Evolutionary conservation across 768 basidiomycete genomes (phyloP).

Genomic region (Tylopilus cervinicoccineus): DNA sequence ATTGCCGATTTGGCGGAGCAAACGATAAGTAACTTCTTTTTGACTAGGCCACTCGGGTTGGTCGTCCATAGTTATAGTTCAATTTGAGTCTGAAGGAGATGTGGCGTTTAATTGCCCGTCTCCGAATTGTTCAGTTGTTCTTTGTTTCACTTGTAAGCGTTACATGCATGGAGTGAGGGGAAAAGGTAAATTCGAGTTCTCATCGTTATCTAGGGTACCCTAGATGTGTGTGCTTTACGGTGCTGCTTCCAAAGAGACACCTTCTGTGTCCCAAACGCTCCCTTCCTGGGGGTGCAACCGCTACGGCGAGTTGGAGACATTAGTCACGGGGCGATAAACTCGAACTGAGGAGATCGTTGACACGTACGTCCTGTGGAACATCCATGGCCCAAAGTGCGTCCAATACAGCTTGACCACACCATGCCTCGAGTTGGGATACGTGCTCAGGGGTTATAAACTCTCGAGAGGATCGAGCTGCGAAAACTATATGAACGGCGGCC

Average conservation of each 20-base stretch:
- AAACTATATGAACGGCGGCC: constrained; percentile 80
- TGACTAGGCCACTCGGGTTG: background rate
- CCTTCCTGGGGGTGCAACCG: constrained; percentile 49
- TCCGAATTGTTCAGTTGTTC: background rate
- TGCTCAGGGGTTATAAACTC: constrained; percentile 73
- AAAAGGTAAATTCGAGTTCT: constrained; percentile 1
- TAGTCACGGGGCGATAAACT: background rate
- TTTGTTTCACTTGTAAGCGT: background rate
- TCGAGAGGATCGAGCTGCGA: constrained; percentile 67
- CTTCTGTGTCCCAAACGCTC: constrained; percentile 50
- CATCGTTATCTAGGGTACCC: background rate
- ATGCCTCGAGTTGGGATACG: constrained; percentile 56
- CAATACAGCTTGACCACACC: constrained; percentile 58
- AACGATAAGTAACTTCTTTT: constrained; percentile 1
- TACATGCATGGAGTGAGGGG: background rate
- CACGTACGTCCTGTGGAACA: constrained; percentile 48
- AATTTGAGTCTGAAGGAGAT: constrained; percentile 15
- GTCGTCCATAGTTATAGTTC: constrained; percentile 4
- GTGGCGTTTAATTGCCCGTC: constrained; percentile 23
- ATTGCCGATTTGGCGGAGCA: background rate
- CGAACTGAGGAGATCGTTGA: background rate
- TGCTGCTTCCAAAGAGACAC: constrained; percentile 1
- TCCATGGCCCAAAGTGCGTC: constrained; percentile 48
- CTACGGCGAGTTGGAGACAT: constrained; percentile 30
- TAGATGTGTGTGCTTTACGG: constrained; percentile 5